These are phyloP conservation scores for Tolypocladium guangdongense DNA, from an alignment of 2,329 filamentous ascomycete species.

Conservation along the genomic window DNA sequence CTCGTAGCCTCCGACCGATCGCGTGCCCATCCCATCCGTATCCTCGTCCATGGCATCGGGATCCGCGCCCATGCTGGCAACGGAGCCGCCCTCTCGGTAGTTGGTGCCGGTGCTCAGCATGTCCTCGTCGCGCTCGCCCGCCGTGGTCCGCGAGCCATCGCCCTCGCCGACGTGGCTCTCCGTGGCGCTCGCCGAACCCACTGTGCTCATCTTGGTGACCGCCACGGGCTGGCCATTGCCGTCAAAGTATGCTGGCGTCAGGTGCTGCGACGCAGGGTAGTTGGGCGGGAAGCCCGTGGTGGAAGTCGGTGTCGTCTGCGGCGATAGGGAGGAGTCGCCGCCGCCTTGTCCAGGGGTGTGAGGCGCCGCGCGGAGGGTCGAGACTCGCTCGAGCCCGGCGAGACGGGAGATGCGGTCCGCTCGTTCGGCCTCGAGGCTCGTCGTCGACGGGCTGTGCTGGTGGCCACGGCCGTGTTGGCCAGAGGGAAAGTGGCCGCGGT, in stretches of 20 bases:
- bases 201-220: conserved; percentile 73
- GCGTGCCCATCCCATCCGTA: conserved; percentile 31
- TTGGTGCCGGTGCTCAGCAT: conserved; percentile 59
- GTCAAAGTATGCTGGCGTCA: conserved; percentile 70
- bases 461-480: conserved; percentile 42
- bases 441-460: conserved; percentile 48
- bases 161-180: conserved; percentile 52
- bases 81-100: conserved; percentile 45
- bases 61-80: conserved; percentile 40
- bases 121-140: conserved; percentile 52
- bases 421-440: conserved; percentile 79
- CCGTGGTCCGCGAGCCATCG: conserved; percentile 40
- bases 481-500: conserved; percentile 64
- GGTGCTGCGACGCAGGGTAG: conserved; percentile 25
- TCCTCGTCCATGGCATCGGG: conserved; percentile 44
- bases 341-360: conserved; percentile 18
- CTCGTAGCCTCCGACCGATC: conserved; percentile 40
- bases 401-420: conserved; percentile 92
- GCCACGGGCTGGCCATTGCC: conserved; percentile 56
- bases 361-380: conserved; percentile 53
- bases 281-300: conserved; percentile 31
- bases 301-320: conserved; percentile 41
- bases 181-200: conserved; percentile 82
- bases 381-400: conserved; percentile 80
- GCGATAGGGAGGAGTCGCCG: conserved; percentile 27